Evolutionary conservation across 2,329 filamentous ascomycete genomes (phyloP), one percentile per base, ranked within the genome.

Genomic region (Paecilomyces formosus): DNA sequence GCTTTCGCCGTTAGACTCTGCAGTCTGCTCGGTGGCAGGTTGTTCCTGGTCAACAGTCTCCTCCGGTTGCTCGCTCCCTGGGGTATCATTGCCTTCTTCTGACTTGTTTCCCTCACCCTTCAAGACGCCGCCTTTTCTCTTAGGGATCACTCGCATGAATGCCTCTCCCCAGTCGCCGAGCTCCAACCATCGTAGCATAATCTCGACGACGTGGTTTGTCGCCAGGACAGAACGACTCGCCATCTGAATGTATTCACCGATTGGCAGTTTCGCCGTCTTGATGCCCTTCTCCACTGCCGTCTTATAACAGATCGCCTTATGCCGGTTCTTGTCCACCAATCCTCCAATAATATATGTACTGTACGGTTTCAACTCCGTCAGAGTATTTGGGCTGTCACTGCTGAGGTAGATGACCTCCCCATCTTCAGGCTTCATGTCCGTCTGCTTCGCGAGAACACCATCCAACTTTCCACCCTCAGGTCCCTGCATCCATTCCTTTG

Each of bases 131-230:
- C 90, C 91, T 73, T 99, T 99, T 62, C 94, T 81, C 75, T 91
- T 92, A 0, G 94, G 94, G 65, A 99, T 92, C 3, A 95, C 91
- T 55, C 85, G 82, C 75, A 92, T 77, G 71, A 99, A 99, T 0
- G 94, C 92, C 69, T 89, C 81, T 1, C 88, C 92, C 94, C 94
- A 99, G 72, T 97, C 89, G 1, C 89, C 90, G 54, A 85, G 85
- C 74, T 97, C 91, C 57, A 99, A 75, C 92, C 92, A 99, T 64
- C 86, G 87, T 53, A 96, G 77, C 90, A 99, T 96, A 62, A 99
- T 97, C 75, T 97, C 93, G 53, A 94, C 85, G 1, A 99, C 94
- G 69, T 99, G 94, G 70, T 97, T 99, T 7, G 93, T 97, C 3
- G 93, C 88, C 58, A 99, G 78, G 3, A 99, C 90, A 66, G 88